Evolutionary conservation across 495 filamentous ascomycete genomes (phyloP).

Genomic region (Penicillium riverlandense): DNA sequence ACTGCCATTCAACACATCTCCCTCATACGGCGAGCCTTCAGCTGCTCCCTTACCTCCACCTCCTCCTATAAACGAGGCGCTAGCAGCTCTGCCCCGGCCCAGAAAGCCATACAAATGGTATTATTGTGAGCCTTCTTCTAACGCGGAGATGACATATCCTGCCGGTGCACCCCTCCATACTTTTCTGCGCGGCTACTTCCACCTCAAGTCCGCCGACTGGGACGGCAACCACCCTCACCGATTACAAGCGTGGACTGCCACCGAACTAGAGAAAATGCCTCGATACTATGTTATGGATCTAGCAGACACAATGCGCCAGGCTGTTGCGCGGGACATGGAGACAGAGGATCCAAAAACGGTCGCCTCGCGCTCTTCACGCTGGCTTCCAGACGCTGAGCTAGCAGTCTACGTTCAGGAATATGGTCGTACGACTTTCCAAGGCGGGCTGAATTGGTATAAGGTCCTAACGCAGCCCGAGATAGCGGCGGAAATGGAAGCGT

Average conservation of each 20-base stretch:
- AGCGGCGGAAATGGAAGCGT: conserved; percentile 50
- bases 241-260: conserved; percentile 47
- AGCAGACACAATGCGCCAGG: conserved; percentile 48
- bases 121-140: conserved; percentile 51
- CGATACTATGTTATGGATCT: conserved; percentile 64
- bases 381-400: conserved; percentile 52
- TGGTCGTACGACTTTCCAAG: conserved; percentile 61
- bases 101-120: conserved; percentile 68
- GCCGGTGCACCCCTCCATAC: conserved; percentile 41
- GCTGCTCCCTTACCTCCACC: background rate
- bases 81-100: conserved; percentile 41
- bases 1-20: conserved; percentile 45
- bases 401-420: conserved; percentile 54
- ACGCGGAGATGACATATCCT: conserved; percentile 49
- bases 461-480: conserved; percentile 52
- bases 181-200: conserved; percentile 61
- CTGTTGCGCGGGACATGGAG: conserved; percentile 46
- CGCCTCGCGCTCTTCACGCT: conserved; percentile 22
- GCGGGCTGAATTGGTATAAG: conserved; percentile 64
- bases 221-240: conserved; percentile 44
- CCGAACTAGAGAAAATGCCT: conserved; percentile 50
- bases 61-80: conserved; percentile 12
- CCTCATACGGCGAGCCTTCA: conserved; percentile 14
- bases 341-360: conserved; percentile 29
- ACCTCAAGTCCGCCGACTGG: conserved; percentile 61